Conservation (phyloP, 805 yeast genomes). For the Wickerhamomyces mucosus region DNA sequence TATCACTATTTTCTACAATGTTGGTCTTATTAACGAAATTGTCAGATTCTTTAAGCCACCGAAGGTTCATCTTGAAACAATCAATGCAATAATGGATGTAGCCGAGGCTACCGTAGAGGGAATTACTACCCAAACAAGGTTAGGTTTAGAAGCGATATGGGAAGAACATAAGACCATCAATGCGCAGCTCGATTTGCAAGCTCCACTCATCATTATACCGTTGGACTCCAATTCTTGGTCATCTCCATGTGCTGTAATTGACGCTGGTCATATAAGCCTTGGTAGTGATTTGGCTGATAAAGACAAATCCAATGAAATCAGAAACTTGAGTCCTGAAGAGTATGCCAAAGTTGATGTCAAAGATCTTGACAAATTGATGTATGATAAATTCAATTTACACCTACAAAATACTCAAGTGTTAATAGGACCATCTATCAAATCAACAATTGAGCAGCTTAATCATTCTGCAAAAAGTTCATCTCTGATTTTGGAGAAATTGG, state of each 20-base stretch:
- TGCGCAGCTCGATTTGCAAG: slow-evolving; percentile 80
- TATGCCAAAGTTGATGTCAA: slow-evolving; percentile 43
- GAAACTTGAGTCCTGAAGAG: slow-evolving; percentile 53
- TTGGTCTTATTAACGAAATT: slow-evolving; percentile 70
- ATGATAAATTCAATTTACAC: slow-evolving; percentile 72
- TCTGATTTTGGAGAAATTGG: slow-evolving; percentile 65
- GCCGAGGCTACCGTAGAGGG: slow-evolving; percentile 95
- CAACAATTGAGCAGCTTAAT: slow-evolving; percentile 68
- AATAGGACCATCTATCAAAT: slow-evolving; percentile 73
- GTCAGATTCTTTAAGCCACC: slow-evolving; percentile 80
- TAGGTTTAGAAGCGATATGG: slow-evolving; percentile 87
- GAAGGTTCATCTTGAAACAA: slow-evolving; percentile 72
- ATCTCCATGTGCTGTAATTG: slow-evolving; percentile 84
- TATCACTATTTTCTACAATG: slow-evolving; percentile 85
- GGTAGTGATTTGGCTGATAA: slow-evolving; percentile 72
- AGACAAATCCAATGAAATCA: slow-evolving; percentile 57
- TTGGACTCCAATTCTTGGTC: slow-evolving; percentile 68
- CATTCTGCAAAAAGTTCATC: slow-evolving; percentile 29
- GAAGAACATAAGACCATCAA: slow-evolving; percentile 91
- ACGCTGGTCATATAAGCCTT: slow-evolving; percentile 91
- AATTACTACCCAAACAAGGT: slow-evolving; percentile 76
- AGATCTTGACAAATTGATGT: slow-evolving; percentile 53
- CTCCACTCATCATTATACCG: slow-evolving; percentile 86
- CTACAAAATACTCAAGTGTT: slow-evolving; percentile 82
- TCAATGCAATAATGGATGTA: slow-evolving; percentile 84